Evolutionary conservation across 2,329 filamentous ascomycete species (phyloP), one percentile per base, ranked within the genome.

Genomic region (Penicillium polonicum): DNA sequence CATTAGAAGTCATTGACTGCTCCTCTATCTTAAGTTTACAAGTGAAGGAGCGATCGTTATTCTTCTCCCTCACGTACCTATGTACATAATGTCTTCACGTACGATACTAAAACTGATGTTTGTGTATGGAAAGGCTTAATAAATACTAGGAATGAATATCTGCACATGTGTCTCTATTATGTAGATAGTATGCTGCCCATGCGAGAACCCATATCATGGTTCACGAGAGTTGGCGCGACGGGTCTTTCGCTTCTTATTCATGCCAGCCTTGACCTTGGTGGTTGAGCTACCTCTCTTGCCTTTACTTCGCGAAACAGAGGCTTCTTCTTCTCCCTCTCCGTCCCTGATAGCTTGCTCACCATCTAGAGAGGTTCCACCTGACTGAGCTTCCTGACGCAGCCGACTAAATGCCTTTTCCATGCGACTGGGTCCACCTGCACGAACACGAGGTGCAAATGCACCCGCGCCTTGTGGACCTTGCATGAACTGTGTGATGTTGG

Each of bases 401-500:
- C 81, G 85, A 57, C 83, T 83, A 55, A 94, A 85, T 0, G 91
- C 91, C 54, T 85, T 87, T 44, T 85, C 86, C 88, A 95, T 83
- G 74, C 90, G 88, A 69, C 88, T 92, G 38, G 84, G 85, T 58
- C 84, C 83, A 13, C 77, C 82, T 27, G 78, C 75, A 55, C 80
- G 84, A 61, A 87, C 86, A 55, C 89, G 82, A 0, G 90, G 90
- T 25, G 83, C 89, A 76, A 91, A 92, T 0, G 83, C 84, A 60
- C 87, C 83, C 38, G 78, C 83, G 13, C 70, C 77, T 52, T 59
- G 70, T n/a, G 71, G 64, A 2, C 93, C 93, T 13, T 86, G 85
- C 72, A 97, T 97, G 74, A 88, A 99, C 25, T 87, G 82, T n/a
- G 94, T 99, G 64, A 99, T 96, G 66, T 99, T 99, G 58, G 87